These are phyloP conservation scores for Rasamsonia emersonii DNA, from an alignment of 2,329 filamentous ascomycete genomes.

Conservation along the genomic window DNA sequence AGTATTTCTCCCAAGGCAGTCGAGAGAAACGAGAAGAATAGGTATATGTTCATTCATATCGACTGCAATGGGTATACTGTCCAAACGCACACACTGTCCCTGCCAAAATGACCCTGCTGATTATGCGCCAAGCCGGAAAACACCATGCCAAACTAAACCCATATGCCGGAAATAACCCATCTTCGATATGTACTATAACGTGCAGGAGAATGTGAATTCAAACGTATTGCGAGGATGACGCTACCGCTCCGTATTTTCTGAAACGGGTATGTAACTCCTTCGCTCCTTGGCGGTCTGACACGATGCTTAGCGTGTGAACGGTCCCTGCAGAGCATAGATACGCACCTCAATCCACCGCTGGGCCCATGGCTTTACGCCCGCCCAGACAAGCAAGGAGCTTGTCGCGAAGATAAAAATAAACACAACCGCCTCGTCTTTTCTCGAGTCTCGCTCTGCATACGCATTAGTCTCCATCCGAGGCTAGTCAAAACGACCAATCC, in stretches of 20 bases:
- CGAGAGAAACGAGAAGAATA: no score
- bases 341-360: conserved; percentile 47
- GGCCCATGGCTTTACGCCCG: conserved; percentile 51
- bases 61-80: no score
- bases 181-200: no score
- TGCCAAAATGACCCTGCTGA: no score
- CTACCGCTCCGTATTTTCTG: conserved; percentile 20
- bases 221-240: no score
- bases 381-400: conserved; percentile 52
- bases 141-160: no score
- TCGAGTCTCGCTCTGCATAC: conserved; percentile 53
- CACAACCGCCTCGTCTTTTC: conserved; percentile 58
- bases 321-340: not conserved
- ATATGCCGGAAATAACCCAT: no score
- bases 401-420: conserved; percentile 59
- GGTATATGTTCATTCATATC: no score
- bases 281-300: conserved; percentile 39
- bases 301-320: conserved; percentile 7
- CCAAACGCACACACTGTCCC: no score
- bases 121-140: no score
- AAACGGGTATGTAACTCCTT: conserved; percentile 44
- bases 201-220: no score
- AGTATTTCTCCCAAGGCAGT: no score
- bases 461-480: conserved; percentile 7
- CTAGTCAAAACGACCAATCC: not conserved